Percentiles rank a stretch among this genome's conserved stretches.
Evolutionary conservation across 2,329 filamentous ascomycete genomes (phyloP).

Genomic region (Ambrosiella xylebori): DNA sequence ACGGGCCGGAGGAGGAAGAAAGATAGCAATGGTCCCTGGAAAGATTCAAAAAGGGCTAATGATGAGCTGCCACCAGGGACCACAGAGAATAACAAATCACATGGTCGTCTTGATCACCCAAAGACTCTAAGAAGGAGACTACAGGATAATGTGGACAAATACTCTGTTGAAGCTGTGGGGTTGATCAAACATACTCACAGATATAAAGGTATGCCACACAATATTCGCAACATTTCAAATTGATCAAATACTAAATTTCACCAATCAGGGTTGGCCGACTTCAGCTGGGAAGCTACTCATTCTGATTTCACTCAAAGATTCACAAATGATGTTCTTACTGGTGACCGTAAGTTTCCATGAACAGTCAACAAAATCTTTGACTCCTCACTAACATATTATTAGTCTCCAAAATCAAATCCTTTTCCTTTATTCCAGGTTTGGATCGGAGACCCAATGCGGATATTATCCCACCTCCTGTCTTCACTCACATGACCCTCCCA

Average conservation of each 20-base stretch:
- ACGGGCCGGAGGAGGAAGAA: conserved; percentile 76
- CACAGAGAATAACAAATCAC: conserved; percentile 23
- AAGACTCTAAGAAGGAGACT: conserved; percentile 42
- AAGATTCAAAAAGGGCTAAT: conserved; percentile 24
- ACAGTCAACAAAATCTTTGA: not conserved
- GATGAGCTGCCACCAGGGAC: conserved; percentile 15
- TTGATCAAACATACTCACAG: conserved; percentile 65
- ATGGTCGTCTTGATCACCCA: conserved; percentile 34
- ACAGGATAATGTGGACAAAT: conserved; percentile 50
- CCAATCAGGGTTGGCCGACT: conserved; percentile 59
- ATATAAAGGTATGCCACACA: conserved; percentile 44
- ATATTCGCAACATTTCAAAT: not conserved
- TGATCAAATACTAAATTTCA: not conserved
- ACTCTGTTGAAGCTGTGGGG: conserved; percentile 53
- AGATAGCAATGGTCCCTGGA: conserved; percentile 52
- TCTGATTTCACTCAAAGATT: conserved; percentile 57
- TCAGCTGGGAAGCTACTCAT: conserved; percentile 57
- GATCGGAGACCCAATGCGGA: conserved; percentile 44
- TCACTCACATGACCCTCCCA: conserved; percentile 55
- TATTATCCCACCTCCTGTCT: conserved; percentile 63
- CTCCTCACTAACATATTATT: conserved; percentile 14
- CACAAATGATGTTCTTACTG: conserved; percentile 50
- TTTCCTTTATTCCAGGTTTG: conserved; percentile 47
- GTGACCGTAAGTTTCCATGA: conserved; percentile 38
- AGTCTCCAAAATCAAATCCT: conserved; percentile 39